These are phyloP conservation scores for Wallacemonas sp. DNA, from an alignment of 208 protist genomes.

Conservation along the genomic window DNA sequence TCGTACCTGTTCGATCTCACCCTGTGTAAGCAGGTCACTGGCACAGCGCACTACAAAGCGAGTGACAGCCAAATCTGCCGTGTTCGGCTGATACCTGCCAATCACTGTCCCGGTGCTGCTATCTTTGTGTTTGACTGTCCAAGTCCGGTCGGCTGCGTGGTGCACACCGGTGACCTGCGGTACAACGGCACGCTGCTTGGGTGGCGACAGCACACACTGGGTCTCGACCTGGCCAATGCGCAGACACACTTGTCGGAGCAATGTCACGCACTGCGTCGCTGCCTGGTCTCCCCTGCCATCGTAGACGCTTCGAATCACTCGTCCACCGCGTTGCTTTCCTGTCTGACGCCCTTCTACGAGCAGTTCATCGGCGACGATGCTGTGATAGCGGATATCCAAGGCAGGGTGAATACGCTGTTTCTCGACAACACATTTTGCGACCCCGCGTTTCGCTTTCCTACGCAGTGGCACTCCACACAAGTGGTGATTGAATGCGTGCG, in stretches of 20 bases:
- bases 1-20: conserved; percentile 58
- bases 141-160: conserved; percentile 42
- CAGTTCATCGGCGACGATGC: conserved; percentile 55
- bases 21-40: conserved; percentile 20
- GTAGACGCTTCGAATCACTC: not conserved
- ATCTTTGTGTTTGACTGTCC: conserved; percentile 87
- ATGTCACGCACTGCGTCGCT: not conserved
- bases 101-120: conserved; percentile 91
- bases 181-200: conserved; percentile 48
- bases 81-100: conserved; percentile 73
- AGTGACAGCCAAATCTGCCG: not conserved
- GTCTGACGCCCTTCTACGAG: conserved; percentile 38
- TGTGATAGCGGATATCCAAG: conserved; percentile 38
- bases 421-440: conserved; percentile 94
- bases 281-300: not conserved
- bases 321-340: not conserved
- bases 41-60: conserved; percentile 4
- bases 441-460: conserved; percentile 76
- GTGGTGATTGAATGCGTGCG: conserved; percentile 51
- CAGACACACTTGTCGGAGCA: not conserved
- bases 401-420: conserved; percentile 75
- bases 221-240: not conserved
- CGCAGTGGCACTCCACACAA: conserved; percentile 52
- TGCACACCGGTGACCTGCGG: conserved; percentile 95
- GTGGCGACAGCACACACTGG: conserved; percentile 17